Evolutionary conservation across 2,329 filamentous ascomycete genomes (phyloP).

Genomic region (Triangularia verruculosa): DNA sequence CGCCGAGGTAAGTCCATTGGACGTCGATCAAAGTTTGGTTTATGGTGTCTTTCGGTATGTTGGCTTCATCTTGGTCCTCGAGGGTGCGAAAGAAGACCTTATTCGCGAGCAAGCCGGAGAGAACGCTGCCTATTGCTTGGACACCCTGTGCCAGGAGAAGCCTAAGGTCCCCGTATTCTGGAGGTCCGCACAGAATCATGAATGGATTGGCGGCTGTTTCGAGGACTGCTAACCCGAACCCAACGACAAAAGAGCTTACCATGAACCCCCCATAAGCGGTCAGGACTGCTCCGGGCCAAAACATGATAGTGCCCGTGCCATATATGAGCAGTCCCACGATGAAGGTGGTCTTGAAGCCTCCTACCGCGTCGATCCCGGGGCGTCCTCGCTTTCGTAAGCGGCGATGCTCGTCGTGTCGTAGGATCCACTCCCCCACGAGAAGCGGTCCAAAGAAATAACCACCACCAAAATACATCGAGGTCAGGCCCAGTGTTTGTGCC

Average conservation of each 20-base stretch:
- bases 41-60: conserved; percentile 29
- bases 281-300: conserved; percentile 77
- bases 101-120: conserved; percentile 70
- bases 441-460: conserved; percentile 69
- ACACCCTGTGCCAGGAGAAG: conserved; percentile 73
- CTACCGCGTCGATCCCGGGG: conserved; percentile 39
- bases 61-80: conserved; percentile 29
- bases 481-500: conserved; percentile 64
- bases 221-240: conserved; percentile 71
- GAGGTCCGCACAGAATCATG: conserved; percentile 67
- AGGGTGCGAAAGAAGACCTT: conserved; percentile 69
- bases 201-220: conserved; percentile 82
- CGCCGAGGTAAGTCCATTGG: conserved; percentile 82
- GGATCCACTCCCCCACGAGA: conserved; percentile 65
- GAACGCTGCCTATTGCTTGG: conserved; percentile 70
- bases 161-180: conserved; percentile 69
- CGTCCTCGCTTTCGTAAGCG: conserved; percentile 38
- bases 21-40: conserved; percentile 62
- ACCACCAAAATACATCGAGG: conserved; percentile 67
- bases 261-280: conserved; percentile 76
- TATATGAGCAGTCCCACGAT: conserved; percentile 75
- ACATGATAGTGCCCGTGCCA: conserved; percentile 74
- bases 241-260: conserved; percentile 70
- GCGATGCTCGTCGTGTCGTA: conserved; percentile 64
- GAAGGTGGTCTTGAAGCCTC: conserved; percentile 77